Evolutionary conservation across 345 rosid genomes (phyloP).

Genomic region (Erucastrum elatum): DNA sequence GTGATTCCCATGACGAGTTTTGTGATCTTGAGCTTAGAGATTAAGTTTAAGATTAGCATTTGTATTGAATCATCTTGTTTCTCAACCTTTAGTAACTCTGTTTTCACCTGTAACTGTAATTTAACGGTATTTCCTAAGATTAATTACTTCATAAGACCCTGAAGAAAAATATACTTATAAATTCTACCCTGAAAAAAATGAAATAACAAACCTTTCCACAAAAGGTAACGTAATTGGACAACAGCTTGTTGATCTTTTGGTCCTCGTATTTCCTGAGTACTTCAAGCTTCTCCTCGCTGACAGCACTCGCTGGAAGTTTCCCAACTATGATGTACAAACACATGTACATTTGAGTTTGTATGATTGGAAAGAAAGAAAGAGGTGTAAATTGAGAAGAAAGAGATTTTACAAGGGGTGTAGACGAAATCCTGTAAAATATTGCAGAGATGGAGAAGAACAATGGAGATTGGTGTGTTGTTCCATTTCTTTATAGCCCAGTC

Average conservation of each 20-base stretch:
- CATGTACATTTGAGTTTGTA: background rate
- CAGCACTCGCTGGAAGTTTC: slow-evolving; percentile 71
- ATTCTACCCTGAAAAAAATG: background rate
- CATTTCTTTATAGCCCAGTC: slow-evolving; percentile 67
- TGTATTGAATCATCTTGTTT: slow-evolving; percentile 59
- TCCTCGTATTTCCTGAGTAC: slow-evolving; percentile 56
- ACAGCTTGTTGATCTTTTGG: slow-evolving; percentile 50
- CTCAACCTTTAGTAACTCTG: slow-evolving; percentile 60
- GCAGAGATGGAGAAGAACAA: slow-evolving; percentile 61
- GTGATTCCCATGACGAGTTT: slow-evolving; percentile 71
- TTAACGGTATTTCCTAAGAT: background rate
- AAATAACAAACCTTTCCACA: slow-evolving; percentile 58
- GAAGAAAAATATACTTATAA: slow-evolving; percentile 1
- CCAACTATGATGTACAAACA: slow-evolving; percentile 49
- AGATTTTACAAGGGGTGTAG: slow-evolving; percentile 65
- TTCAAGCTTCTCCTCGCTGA: slow-evolving; percentile 63
- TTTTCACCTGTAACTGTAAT: slow-evolving; percentile 48
- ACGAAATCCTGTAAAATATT: slow-evolving; percentile 64
- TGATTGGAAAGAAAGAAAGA: background rate
- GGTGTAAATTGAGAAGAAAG: slow-evolving; percentile 5
- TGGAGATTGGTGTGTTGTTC: slow-evolving; percentile 51
- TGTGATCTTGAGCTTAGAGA: slow-evolving; percentile 53
- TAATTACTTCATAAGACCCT: background rate
- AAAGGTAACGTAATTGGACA: slow-evolving; percentile 54
- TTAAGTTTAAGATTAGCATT: slow-evolving; percentile 57